Conservation (phyloP, 2,329 filamentous ascomycete species). For the Xylariaceae sp. region DNA sequence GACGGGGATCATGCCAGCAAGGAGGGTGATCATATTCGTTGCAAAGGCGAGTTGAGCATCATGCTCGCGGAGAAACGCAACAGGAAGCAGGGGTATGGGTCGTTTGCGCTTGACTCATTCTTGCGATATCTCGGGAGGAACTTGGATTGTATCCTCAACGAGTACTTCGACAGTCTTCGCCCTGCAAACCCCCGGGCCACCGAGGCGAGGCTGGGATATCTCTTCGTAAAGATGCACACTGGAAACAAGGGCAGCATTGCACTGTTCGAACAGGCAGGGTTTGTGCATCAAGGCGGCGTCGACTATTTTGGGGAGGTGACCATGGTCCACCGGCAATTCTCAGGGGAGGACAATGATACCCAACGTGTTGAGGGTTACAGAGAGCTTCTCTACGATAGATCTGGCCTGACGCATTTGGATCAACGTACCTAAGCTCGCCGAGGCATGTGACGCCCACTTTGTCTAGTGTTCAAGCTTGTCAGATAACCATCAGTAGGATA, state of each 20-base stretch:
- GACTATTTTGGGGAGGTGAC: slow-evolving; percentile 61
- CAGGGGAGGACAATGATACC: background rate
- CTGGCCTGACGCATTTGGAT: background rate
- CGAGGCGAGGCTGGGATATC: slow-evolving; percentile 35
- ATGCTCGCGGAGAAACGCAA: slow-evolving; percentile 27
- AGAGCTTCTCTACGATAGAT: slow-evolving; percentile 15
- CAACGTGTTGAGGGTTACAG: slow-evolving; percentile 7
- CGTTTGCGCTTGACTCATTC: slow-evolving; percentile 59
- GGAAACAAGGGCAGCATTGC: slow-evolving; percentile 49
- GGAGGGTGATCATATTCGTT: slow-evolving; percentile 14
- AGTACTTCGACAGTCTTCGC: slow-evolving; percentile 39
- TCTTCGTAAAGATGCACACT: slow-evolving; percentile 59
- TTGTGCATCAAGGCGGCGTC: slow-evolving; percentile 46
- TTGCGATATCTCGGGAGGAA: slow-evolving; percentile 62
- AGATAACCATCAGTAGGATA: too few species aligned
- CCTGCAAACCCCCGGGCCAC: background rate
- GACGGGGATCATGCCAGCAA: slow-evolving; percentile 21
- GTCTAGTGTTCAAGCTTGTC: too few species aligned
- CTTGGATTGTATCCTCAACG: slow-evolving; percentile 49
- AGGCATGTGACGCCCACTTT: too few species aligned
- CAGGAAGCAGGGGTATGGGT: slow-evolving; percentile 24
- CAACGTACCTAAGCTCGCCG: too few species aligned
- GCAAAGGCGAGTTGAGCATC: slow-evolving; percentile 30
- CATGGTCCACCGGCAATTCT: slow-evolving; percentile 39
- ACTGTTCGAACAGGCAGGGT: slow-evolving; percentile 51